Conservation (phyloP, 495 filamentous ascomycete species). For the Aspergillus biplanus region DNA sequence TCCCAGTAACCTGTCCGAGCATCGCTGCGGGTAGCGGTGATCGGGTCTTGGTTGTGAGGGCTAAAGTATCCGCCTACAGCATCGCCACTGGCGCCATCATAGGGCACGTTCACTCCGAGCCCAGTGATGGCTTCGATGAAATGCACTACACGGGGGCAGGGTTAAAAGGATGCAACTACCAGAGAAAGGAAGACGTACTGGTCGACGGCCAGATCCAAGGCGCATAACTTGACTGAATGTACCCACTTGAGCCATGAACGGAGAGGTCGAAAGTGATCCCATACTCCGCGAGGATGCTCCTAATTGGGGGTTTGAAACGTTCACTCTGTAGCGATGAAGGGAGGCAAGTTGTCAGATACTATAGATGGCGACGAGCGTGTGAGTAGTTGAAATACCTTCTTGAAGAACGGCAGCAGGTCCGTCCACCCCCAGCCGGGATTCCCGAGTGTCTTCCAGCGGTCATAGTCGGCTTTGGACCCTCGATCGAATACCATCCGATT, state of each 20-base stretch:
- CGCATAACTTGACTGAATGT: conserved; percentile 12
- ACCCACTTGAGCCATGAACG: conserved; percentile 1
- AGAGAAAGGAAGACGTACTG: neutral
- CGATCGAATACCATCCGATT: conserved; percentile 17
- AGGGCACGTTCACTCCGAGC: conserved; percentile 1
- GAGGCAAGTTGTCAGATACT: neutral
- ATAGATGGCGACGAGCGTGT: neutral
- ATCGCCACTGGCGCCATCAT: conserved; percentile 8
- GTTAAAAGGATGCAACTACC: neutral
- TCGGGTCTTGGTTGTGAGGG: conserved; percentile 11
- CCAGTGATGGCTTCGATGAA: conserved; percentile 10
- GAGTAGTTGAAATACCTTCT: neutral
- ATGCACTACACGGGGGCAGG: neutral
- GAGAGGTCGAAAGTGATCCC: conserved; percentile 1
- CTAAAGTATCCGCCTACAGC: conserved; percentile 10
- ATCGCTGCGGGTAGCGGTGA: conserved; percentile 1
- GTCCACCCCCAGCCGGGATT: conserved; percentile 2
- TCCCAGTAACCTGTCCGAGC: conserved; percentile 5
- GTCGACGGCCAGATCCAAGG: conserved; percentile 15
- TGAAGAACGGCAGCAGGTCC: conserved; percentile 4
- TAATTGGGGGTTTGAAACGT: conserved; percentile 3
- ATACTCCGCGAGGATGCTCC: neutral
- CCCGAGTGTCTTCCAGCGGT: conserved; percentile 5
- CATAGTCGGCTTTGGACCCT: conserved; percentile 10
- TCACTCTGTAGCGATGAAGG: conserved; percentile 4